Evolutionary conservation across 306 rosid species (phyloP).

Genomic region (Canavalia gladiata): DNA sequence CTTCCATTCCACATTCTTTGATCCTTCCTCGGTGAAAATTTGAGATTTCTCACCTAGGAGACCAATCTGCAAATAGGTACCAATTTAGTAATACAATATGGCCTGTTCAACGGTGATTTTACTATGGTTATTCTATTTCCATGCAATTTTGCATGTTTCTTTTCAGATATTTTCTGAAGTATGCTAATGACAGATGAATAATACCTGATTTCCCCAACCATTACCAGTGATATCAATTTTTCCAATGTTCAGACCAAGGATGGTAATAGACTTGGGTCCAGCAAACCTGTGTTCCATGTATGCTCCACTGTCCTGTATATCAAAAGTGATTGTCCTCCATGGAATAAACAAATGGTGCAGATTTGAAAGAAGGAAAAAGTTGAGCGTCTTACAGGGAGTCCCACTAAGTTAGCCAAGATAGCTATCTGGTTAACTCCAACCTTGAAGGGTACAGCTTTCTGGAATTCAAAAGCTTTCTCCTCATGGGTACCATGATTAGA

Average conservation of each 20-base stretch:
- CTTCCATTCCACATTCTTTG: conserved; percentile 73
- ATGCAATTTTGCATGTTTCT: neutral
- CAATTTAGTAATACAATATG: conserved; percentile 12
- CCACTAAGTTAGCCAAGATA: conserved; percentile 66
- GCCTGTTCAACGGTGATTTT: neutral
- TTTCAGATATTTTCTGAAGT: neutral
- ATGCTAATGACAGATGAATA: neutral
- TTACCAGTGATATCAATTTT: conserved; percentile 68
- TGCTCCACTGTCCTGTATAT: conserved; percentile 89
- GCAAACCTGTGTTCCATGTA: conserved; percentile 95
- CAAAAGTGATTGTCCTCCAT: conserved; percentile 11
- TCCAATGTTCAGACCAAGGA: conserved; percentile 85
- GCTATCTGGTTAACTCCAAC: conserved; percentile 70
- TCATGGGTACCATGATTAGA: conserved; percentile 72
- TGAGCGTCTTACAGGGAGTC: conserved; percentile 83
- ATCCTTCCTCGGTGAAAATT: conserved; percentile 68
- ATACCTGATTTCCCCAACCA: conserved; percentile 92
- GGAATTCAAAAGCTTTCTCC: conserved; percentile 66
- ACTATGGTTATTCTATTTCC: neutral
- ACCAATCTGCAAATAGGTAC: conserved; percentile 63
- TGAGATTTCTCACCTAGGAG: conserved; percentile 64
- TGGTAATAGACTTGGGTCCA: conserved; percentile 68
- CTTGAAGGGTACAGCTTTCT: conserved; percentile 49
- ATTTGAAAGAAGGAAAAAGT: conserved; percentile 25
- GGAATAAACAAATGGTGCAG: conserved; percentile 13